phyloP scores from a whole-genome alignment of 192 early-diverging fungal genomes.

The Ramicandelaber brevisporus region DNA sequence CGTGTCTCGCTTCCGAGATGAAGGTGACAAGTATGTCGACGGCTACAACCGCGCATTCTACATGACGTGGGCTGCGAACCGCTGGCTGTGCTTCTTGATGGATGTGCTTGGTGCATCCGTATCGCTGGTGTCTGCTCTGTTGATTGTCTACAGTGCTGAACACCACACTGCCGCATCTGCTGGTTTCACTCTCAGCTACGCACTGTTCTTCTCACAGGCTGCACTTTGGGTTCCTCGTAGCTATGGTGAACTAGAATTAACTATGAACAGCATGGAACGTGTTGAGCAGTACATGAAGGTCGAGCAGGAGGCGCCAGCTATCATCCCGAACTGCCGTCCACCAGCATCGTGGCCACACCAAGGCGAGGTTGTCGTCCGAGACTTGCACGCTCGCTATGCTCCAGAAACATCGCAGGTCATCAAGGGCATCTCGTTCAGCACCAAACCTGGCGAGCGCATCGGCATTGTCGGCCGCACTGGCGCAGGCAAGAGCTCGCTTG shows the following conservation, averaged over 20 bases:
- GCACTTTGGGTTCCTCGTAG: conserved; percentile 40
- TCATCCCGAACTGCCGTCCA: too few relatives aligned
- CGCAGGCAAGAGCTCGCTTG: conserved; percentile 45
- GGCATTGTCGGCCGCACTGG: conserved; percentile 76
- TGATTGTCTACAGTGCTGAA: conserved; percentile 21
- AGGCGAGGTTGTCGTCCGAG: conserved; percentile 37
- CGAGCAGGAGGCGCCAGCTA: conserved; percentile 55
- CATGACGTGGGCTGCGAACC: conserved; percentile 49
- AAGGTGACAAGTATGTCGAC: conserved; percentile 25
- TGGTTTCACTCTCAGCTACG: conserved; percentile 54
- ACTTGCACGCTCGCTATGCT: conserved; percentile 41
- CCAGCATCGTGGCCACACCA: conserved; percentile 39
- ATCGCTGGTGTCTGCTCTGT: conserved; percentile 29
- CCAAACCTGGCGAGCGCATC: conserved; percentile 45
- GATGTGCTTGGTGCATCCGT: conserved; percentile 46
- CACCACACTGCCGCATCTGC: conserved; percentile 48
- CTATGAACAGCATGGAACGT: conserved; percentile 54
- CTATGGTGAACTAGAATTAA: conserved; percentile 50
- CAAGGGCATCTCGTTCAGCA: conserved; percentile 37
- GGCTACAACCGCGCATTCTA: conserved; percentile 56
- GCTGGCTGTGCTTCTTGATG: too few relatives aligned
- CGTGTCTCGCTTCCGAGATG: conserved; percentile 34
- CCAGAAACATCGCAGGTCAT: conserved; percentile 42
- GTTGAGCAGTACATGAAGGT: conserved; percentile 45
- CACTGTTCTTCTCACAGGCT: conserved; percentile 46